Conservation (phyloP, 1,284 basidiomycete species). For the Boletus mariae region DNA sequence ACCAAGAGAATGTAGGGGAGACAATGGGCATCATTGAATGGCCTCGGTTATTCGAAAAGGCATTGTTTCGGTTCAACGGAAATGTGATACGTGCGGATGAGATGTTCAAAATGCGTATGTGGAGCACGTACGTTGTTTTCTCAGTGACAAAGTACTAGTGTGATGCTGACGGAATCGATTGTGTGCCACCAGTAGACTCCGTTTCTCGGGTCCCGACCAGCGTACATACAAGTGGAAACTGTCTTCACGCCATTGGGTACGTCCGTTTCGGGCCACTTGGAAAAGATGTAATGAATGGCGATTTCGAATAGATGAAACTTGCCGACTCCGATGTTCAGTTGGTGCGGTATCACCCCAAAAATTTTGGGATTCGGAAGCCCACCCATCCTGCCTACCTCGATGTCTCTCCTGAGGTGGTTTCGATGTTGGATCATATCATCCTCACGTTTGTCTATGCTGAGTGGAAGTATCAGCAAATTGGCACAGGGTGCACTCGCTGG, state of each 20-base stretch:
- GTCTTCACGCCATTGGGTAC: constrained; percentile 16
- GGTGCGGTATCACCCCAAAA: constrained; percentile 22
- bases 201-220: constrained; percentile 22
- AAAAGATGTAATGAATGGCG: neutral
- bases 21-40: neutral
- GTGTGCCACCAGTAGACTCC: constrained; percentile 14
- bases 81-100: neutral
- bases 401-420: constrained; percentile 9
- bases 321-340: constrained; percentile 9
- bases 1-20: neutral
- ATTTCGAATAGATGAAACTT: constrained; percentile 14
- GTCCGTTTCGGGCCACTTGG: neutral
- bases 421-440: constrained; percentile 23
- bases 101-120: neutral
- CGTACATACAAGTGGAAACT: constrained; percentile 30
- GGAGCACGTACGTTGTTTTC: neutral
- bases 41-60: neutral
- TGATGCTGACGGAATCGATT: neutral
- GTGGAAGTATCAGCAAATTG: neutral
- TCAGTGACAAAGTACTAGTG: no score
- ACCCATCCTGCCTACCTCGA: constrained; percentile 23
- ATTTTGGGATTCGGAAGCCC: constrained; percentile 13
- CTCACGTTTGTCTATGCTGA: constrained; percentile 21
- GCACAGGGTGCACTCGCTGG: no score
- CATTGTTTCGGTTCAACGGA: neutral